phyloP scores from a whole-genome alignment of 331 rosid species.

The Quercus tomentella region DNA sequence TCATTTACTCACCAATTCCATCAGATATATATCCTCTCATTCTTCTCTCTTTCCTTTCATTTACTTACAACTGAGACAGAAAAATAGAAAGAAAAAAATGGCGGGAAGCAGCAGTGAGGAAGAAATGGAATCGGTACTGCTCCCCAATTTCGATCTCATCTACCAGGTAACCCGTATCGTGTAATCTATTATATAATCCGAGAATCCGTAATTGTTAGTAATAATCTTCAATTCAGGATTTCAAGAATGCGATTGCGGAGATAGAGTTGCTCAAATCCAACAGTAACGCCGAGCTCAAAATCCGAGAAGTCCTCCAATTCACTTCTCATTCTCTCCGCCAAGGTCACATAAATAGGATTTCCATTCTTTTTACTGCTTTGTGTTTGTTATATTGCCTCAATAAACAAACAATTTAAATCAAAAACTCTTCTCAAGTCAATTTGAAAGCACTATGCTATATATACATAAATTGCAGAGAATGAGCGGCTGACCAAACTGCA shows the following conservation, averaged over 20 bases:
- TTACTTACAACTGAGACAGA: no score
- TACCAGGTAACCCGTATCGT: no score
- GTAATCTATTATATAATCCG: no score
- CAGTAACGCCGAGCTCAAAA: conserved; percentile 25
- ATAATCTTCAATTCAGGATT: conserved; percentile 29
- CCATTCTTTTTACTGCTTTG: not conserved
- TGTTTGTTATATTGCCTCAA: not conserved
- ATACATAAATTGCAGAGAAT: conserved; percentile 41
- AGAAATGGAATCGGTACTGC: no score
- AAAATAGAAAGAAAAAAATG: no score
- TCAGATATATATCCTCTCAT: no score
- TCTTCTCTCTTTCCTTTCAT: no score
- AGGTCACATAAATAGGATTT: conserved; percentile 33
- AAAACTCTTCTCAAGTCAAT: not conserved
- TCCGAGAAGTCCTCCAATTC: conserved; percentile 54
- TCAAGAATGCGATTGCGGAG: conserved; percentile 40
- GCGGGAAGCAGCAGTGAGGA: no score
- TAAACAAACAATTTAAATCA: not conserved
- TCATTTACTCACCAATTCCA: no score
- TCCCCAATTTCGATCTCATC: no score
- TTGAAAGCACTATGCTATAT: not conserved
- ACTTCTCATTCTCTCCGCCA: conserved; percentile 27
- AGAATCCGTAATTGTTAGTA: no score
- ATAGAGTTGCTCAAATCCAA: conserved; percentile 42
- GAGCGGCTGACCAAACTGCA: conserved; percentile 44